Evolutionary conservation across 2,329 filamentous ascomycete genomes (phyloP), one percentile per base, ranked within the genome.

Genomic region (Pseudofabraea citricarpa): DNA sequence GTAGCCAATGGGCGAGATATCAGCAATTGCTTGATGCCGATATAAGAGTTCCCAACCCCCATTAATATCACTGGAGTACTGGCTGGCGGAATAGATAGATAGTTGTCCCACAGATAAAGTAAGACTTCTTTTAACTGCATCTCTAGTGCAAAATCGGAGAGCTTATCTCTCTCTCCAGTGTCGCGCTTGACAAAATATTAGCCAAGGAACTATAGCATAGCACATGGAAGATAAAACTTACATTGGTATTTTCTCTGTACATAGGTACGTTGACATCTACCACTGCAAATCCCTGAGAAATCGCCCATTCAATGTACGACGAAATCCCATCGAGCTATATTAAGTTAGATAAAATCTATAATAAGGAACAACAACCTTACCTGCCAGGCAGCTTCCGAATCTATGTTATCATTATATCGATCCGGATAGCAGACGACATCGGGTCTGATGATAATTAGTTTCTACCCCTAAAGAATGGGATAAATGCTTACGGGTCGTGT

Each of bases 51-150:
- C n/a, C 93, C 93, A 2, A 95, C 81, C 1, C 93, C 91, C 59
- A 98, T 74, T 18, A 98, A 72, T 59, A 95, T 87, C 13, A 97
- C 79, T 41, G 91, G 35, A 4, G 35, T 80, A 5, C 83, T 81
- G 0, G 77, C 73, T 2, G 84, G 76, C 40, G 83, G 82, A 23
- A 87, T 73, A 70, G 95, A 87, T 16, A 98, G 81, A 59, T 96
- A 96, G 60, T 98, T 98, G 56, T 96, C 90, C 93, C 93, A 98
- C 12, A 98, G 71, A 58, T 95, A 97, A 47, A 77, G 81, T 4
- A 91, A 80, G 9, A 96, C 70, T 48, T 91, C 83, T 49, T 85
- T 81, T 0, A 79, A 82, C 62, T 79, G 77, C 43, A 60, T 66
- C 53, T 52, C 66, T 46, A 66, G 59, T 7, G 67, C 63, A 6